Evolutionary conservation across 1,284 basidiomycete genomes (phyloP).

Genomic region (Neotropicomus parvogracilis): DNA sequence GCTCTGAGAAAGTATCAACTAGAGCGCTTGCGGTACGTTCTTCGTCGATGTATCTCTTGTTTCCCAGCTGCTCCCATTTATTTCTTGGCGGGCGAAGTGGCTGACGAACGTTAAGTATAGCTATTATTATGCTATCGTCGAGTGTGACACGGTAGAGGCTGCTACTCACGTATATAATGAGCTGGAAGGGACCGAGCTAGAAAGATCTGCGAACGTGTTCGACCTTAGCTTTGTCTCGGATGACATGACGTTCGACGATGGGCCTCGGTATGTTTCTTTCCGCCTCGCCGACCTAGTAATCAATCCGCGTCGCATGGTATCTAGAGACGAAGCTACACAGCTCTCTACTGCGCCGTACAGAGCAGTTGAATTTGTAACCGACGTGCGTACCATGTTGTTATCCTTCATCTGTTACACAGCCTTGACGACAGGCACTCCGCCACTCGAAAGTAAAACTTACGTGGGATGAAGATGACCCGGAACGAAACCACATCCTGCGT

Average conservation of each 20-base stretch:
- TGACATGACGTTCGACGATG: conserved; percentile 85
- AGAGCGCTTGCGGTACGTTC: conserved; percentile 80
- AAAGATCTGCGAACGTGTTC: conserved; percentile 95
- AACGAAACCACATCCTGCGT: conserved; percentile 79
- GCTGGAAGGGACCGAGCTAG: conserved; percentile 93
- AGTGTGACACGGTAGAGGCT: conserved; percentile 78
- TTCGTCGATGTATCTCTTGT: neutral
- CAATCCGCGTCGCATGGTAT: conserved; percentile 4
- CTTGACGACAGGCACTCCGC: conserved; percentile 75
- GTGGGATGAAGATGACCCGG: conserved; percentile 98
- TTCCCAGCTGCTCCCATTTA: neutral
- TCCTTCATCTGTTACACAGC: neutral
- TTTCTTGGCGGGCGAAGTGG: neutral
- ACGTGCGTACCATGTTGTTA: conserved; percentile 51
- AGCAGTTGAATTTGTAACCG: conserved; percentile 89
- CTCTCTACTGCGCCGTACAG: conserved; percentile 67
- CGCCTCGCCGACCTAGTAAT: neutral
- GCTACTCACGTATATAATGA: conserved; percentile 84
- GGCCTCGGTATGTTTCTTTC: conserved; percentile 54
- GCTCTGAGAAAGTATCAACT: conserved; percentile 91
- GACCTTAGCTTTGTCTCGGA: conserved; percentile 94
- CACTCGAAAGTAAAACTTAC: conserved; percentile 98
- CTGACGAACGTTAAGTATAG: conserved; percentile 40
- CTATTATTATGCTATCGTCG: conserved; percentile 96
- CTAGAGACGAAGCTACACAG: conserved; percentile 80